Percentiles rank a stretch among this genome's conserved stretches.
These are phyloP conservation scores for Phytophthora citrophthora DNA, from an alignment of 352 stramenopile species.

Conservation along the genomic window DNA sequence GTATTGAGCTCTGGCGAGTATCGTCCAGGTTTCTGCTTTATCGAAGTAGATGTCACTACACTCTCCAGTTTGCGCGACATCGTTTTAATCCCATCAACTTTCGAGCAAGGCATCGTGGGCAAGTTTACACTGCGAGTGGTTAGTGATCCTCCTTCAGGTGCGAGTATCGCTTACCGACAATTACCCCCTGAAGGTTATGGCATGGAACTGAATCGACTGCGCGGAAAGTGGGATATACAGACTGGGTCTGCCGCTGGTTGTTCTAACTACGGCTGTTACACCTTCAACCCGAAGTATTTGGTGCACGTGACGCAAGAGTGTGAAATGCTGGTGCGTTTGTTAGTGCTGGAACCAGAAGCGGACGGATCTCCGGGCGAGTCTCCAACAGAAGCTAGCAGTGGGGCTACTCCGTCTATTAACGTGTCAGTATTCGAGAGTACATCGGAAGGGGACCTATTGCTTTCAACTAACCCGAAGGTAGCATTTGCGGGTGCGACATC, in stretches of 20 bases:
- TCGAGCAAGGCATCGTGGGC: conserved; percentile 47
- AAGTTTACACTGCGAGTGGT: conserved; percentile 68
- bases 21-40: conserved; percentile 76
- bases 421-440: conserved; percentile 77
- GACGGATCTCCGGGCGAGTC: conserved; percentile 10
- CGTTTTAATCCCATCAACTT: conserved; percentile 81
- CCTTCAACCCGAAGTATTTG: conserved; percentile 83
- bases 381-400: conserved; percentile 9
- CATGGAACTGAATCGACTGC: conserved; percentile 49
- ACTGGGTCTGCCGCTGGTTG: conserved; percentile 73
- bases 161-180: conserved; percentile 33
- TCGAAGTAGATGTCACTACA: conserved; percentile 48
- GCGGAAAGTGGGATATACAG: conserved; percentile 57
- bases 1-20: conserved; percentile 82
- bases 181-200: conserved; percentile 63
- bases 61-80: conserved; percentile 45
- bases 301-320: conserved; percentile 60
- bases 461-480: conserved; percentile 66
- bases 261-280: conserved; percentile 84
- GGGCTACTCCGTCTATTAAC: conserved; percentile 58
- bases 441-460: conserved; percentile 55
- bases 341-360: conserved; percentile 34
- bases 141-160: conserved; percentile 54
- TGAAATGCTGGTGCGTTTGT: conserved; percentile 60
- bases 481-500: conserved; percentile 65